Evolutionary conservation across 208 protist genomes (phyloP), one percentile per base, ranked within the genome.

Genomic region (Spironucleus salmonicida): DNA sequence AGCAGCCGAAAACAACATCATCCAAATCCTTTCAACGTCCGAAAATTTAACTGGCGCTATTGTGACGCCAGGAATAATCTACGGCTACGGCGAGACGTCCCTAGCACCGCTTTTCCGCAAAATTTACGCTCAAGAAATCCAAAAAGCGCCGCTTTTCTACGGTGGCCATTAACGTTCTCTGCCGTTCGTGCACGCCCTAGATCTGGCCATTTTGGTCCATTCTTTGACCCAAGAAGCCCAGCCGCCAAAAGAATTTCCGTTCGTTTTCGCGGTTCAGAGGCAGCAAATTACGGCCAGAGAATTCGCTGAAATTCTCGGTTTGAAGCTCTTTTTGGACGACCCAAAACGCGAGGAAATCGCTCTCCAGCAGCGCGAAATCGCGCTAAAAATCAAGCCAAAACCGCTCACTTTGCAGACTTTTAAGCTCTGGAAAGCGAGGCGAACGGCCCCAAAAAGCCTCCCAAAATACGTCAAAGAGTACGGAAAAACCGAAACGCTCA

Each of bases 251-350:
- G 64, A 71, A 49, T 4, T 15, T 9, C 64, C 64, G 32, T 71
- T 42, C 38, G 64, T 71, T 11, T 71, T 71, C 64, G 64, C 64
- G 2, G 64, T 71, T 71, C 32, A 71, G n/a, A 35, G 64, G 64
- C 64, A 71, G 38, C 11, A 42, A 40, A 42, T n/a, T 35, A 71
- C 64, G 19, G n/a, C 64, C 2, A 2, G n/a, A 2, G 34, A 11
- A 4, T 32, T 71, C 34, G 64, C 64, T 11, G 40, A 71, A 35
- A 38, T 35, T n/a, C 26, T 71, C 32, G 64, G 64, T 42, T 35
- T 30, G n/a, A 71, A 71, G 34, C 4, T 71, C 27, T 35, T 71
- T 42, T 27, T 42, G 7, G 30, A n/a, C n/a, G 64, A 71, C n/a
- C 64, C 64, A 42, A n/a, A 42, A 49, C 64, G 40, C 19, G 64